These are phyloP conservation scores for Xylaria multiplex DNA, from an alignment of 2,329 filamentous ascomycete genomes.

Conservation along the genomic window DNA sequence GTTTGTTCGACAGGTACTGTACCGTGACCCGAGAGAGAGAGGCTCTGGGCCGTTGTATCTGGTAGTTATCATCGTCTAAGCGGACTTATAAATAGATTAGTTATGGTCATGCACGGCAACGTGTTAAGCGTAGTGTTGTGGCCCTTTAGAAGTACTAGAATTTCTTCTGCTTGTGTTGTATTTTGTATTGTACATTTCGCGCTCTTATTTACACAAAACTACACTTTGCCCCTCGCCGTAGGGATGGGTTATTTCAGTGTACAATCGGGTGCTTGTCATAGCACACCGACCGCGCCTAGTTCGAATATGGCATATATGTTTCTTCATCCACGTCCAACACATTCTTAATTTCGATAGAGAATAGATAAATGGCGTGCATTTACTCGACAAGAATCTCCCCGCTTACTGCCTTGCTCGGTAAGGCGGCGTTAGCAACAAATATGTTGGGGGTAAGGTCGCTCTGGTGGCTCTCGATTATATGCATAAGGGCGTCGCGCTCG, in stretches of 20 bases:
- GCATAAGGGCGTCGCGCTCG: constrained; percentile 81
- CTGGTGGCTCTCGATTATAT: constrained; percentile 77
- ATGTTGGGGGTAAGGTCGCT: constrained; percentile 68
- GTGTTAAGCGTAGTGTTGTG: not conserved
- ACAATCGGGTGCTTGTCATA: not conserved
- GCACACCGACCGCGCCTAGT: constrained; percentile 1
- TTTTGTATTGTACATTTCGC: constrained; percentile 34
- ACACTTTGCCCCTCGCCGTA: constrained; percentile 12
- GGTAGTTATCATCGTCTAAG: too few species aligned
- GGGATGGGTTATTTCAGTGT: constrained; percentile 4
- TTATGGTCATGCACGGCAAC: not conserved
- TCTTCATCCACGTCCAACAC: constrained; percentile 9
- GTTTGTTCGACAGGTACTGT: too few species aligned
- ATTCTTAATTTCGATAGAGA: not conserved
- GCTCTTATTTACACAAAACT: constrained; percentile 33
- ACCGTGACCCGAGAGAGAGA: too few species aligned
- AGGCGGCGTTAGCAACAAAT: constrained; percentile 53
- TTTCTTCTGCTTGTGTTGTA: constrained; percentile 3
- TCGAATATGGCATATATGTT: not conserved
- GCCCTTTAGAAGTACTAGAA: not conserved
- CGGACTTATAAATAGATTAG: too few species aligned
- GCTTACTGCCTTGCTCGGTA: constrained; percentile 38
- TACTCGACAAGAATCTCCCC: constrained; percentile 48
- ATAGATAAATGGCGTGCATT: not conserved
- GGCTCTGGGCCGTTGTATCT: too few species aligned